Base-by-base conservation (phyloP, 352 stramenopile species). In the Pythium volutum region DNA sequence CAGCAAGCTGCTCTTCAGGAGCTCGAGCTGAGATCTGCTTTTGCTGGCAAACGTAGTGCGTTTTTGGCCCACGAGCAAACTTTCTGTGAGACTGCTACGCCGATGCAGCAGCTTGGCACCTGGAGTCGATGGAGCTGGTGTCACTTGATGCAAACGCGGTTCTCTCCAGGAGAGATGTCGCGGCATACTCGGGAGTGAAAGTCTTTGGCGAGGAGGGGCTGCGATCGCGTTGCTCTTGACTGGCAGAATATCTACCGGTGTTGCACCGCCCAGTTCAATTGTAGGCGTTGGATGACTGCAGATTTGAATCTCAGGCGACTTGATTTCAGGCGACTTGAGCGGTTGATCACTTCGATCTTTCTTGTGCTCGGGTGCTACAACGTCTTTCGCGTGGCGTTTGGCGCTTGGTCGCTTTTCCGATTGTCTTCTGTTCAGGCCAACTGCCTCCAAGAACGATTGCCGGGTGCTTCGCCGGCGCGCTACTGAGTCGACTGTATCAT, bases 1-100 rank as follows among this genome's bases (percentile, higher is more conserved):
- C 18, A 55, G 20, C 1, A 60, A 64, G n/a, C 47, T 61, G 42
- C 59, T 60, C 20, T 63, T 64, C 22, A 62, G 20, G 8, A 65
- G 34, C n/a, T 48, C 50, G 22, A 67, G 41, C 25, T 67, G 59
- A 10, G 59, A 61, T 47, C 36, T 25, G 52, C 51, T 67, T 26
- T 56, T 58, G 14, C 34, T 3, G 1, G 26, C 20, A 4, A 56
- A 16, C 6, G 34, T 38, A 15, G 4, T 27, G 16, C 20, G 42
- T 9, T n/a, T 23, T 22, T 56, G 48, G 29, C 14, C 31, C 22
- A 11, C 20, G 2, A 31, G 10, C 22, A 48, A 26, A 14, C 22
- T 39, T 3, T 42, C 43, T 1, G 55, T 49, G 4, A 63, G 23
- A 22, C 57, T 52, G 31, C 29, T 64, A 12, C 46, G 47, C 12